These are phyloP conservation scores for Triticum dicoccoides DNA, from an alignment of 176 grass and related monocot species.

Conservation along the genomic window DNA sequence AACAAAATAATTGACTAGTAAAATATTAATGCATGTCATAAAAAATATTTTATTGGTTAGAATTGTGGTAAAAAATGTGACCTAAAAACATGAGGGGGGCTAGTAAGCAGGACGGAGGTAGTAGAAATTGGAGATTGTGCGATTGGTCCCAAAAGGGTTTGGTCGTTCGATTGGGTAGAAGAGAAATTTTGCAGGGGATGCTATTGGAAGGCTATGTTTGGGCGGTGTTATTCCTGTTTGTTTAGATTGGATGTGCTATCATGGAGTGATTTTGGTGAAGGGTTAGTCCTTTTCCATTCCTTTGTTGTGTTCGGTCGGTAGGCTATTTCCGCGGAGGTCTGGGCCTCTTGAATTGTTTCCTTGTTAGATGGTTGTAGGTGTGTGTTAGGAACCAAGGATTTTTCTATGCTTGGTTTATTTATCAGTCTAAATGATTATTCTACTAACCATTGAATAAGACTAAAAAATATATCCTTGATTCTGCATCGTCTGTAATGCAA, in stretches of 20 bases:
- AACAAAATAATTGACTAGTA: too few relatives aligned
- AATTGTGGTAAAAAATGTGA: too few relatives aligned
- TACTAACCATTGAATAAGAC: too few relatives aligned
- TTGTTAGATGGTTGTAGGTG: not conserved
- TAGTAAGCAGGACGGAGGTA: conserved; percentile 1
- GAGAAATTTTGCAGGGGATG: not conserved
- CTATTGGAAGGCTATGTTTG: not conserved
- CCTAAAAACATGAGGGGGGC: too few relatives aligned
- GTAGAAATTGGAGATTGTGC: not conserved
- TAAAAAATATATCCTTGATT: not conserved
- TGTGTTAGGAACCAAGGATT: too few relatives aligned
- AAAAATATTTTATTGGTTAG: too few relatives aligned
- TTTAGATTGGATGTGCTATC: not conserved
- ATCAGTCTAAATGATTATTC: too few relatives aligned
- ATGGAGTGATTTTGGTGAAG: not conserved
- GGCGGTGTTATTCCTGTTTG: not conserved
- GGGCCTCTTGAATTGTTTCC: too few relatives aligned
- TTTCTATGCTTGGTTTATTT: too few relatives aligned
- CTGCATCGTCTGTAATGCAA: not conserved
- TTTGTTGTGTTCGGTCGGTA: not conserved
- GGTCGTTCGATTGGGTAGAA: conserved; percentile 8
- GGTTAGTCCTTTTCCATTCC: not conserved
- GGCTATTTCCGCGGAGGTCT: not conserved
- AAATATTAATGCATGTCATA: too few relatives aligned
- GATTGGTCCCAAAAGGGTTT: not conserved